Evolutionary conservation across 257 asterid species (phyloP), one percentile per base, ranked within the genome.

Genomic region (Catharanthus roseus): DNA sequence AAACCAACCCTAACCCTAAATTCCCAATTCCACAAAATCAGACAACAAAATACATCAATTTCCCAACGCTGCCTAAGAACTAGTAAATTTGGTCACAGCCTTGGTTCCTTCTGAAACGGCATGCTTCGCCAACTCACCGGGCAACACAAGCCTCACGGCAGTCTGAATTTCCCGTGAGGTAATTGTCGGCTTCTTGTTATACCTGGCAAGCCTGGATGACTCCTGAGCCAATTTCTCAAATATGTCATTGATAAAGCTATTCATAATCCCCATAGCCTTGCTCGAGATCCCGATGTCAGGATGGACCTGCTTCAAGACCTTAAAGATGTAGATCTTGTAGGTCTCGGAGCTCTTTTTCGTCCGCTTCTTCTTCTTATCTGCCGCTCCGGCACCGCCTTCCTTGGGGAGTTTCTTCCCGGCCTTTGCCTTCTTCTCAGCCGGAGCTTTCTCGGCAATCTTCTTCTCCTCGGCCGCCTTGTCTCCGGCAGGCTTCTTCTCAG

Each of bases 21-120:
- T 51, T 6, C 1, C 11, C 21, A 18, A 19, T 33, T n/a, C 44
- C 60, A 9, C 16, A 1, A 23, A 23, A 8, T 0, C 49, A n/a
- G 16, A 33, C 29, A 9, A 29, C 47, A 72, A 44, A 31, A 10
- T 18, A 72, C 39, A 26, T 1, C 28, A 28, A 9, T 16, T 18
- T 18, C 42, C 26, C 13, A 29, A 47, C 8, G 5, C 21, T 5
- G 18, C 2, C 47, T 18, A 77, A 29, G 71, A 58, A 19, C 81
- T 77, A 8, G 81, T 77, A 44, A 77, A 77, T 28, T 77, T 77
- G 9, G 80, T 77, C 6, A 75, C 79, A 47, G 75, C 79, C 74
- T 75, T 75, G 0, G 74, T 75, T 51, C 78, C 78, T 49, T 75
- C 78, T 8, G 74, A 68, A 10, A 75, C 74, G 12, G 78, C 78